Evolutionary conservation across 164 flowering plant genomes (phyloP).

Genomic region (Annona squamosa): DNA sequence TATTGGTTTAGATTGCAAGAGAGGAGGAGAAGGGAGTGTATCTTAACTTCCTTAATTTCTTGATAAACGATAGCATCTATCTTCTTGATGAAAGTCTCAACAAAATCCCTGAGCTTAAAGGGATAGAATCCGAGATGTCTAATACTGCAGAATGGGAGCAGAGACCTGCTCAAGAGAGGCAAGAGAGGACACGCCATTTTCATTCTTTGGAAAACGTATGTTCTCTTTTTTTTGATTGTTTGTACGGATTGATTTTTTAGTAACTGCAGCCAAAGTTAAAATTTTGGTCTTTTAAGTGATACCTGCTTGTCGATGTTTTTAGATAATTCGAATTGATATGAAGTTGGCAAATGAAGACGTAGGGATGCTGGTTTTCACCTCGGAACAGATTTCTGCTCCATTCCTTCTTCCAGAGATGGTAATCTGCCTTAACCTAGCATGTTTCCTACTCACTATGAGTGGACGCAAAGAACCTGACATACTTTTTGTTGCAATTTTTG

Average conservation of each 20-base stretch:
- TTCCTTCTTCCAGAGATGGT: conserved; percentile 99
- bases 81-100: conserved; percentile 98
- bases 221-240: conserved; percentile 5
- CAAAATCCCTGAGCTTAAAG: conserved; percentile 92
- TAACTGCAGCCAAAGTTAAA: neutral
- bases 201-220: conserved; percentile 93
- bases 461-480: neutral
- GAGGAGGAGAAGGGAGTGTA: conserved; percentile 99
- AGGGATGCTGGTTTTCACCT: conserved; percentile 84
- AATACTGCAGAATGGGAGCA: conserved; percentile 85
- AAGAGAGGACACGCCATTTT: conserved; percentile 87
- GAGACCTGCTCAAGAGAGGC: conserved; percentile 94
- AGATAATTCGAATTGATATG: conserved; percentile 93
- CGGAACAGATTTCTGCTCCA: conserved; percentile 89
- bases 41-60: conserved; percentile 87
- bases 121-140: conserved; percentile 91
- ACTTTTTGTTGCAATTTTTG: neutral
- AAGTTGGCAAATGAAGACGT: conserved; percentile 98
- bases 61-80: conserved; percentile 92
- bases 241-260: neutral
- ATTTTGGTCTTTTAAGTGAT: neutral
- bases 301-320: neutral
- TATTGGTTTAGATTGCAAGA: conserved; percentile 68
- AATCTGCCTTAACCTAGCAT: conserved; percentile 3
- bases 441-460: neutral